A percentile compares a stretch with the other conserved stretches of the same genome.
Conservation (phyloP, 2,329 filamentous ascomycete species). For the Rugonectria rugulosa region DNA sequence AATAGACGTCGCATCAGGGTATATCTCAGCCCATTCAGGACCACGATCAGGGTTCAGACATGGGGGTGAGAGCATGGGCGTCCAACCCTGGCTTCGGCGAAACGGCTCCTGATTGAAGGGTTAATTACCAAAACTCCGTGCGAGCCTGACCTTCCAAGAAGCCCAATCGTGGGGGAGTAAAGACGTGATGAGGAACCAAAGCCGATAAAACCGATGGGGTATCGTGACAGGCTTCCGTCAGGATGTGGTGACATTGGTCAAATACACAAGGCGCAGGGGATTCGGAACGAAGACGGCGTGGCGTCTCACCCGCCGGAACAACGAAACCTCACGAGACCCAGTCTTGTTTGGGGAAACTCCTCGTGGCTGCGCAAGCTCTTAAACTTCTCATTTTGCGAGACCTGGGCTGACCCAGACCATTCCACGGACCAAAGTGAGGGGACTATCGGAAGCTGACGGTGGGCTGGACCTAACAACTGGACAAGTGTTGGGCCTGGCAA, state of each 20-base stretch:
- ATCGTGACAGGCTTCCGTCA: slow-evolving; percentile 22
- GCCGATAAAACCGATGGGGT: slow-evolving; percentile 27
- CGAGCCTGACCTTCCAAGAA: slow-evolving; percentile 25
- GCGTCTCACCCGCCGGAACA: slow-evolving; percentile 19
- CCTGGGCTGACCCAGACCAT: slow-evolving; percentile 2
- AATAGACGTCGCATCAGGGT: slow-evolving; percentile 10
- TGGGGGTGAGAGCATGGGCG: slow-evolving; percentile 10
- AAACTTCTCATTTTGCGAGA: slow-evolving; percentile 17
- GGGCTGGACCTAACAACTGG: neutral
- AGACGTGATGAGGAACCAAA: slow-evolving; percentile 19
- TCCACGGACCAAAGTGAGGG: slow-evolving; percentile 3
- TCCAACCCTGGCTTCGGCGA: slow-evolving; percentile 7
- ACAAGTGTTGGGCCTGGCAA: neutral
- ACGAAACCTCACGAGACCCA: slow-evolving; percentile 28
- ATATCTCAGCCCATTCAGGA: slow-evolving; percentile 23
- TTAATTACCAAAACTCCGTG: slow-evolving; percentile 24
- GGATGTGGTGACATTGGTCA: slow-evolving; percentile 16
- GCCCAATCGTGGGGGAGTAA: slow-evolving; percentile 24
- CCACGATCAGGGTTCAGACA: slow-evolving; percentile 17
- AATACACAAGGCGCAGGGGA: slow-evolving; percentile 21
- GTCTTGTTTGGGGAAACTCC: slow-evolving; percentile 19
- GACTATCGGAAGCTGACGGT: slow-evolving; percentile 1
- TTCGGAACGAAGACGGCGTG: slow-evolving; percentile 20
- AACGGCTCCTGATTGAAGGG: slow-evolving; percentile 36
- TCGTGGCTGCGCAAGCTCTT: slow-evolving; percentile 11